Conservation (phyloP, 1,284 basidiomycete species). For the Gomphus bonarii region DNA sequence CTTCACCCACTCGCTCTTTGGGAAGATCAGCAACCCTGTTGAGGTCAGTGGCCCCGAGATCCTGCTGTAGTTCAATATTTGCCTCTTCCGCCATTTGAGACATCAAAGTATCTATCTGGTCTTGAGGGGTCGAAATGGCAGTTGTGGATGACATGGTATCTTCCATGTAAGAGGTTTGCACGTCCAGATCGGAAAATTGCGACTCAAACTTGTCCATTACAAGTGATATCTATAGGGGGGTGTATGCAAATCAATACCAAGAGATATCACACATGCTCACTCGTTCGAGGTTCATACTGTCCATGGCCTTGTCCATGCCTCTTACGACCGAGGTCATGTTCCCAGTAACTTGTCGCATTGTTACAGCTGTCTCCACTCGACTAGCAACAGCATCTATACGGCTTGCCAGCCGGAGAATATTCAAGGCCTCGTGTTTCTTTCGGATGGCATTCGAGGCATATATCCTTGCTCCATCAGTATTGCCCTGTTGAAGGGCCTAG, state of each 20-base stretch:
- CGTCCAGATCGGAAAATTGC: constrained; percentile 95
- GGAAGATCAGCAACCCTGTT: constrained; percentile 43
- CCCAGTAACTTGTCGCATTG: constrained; percentile 91
- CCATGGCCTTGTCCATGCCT: constrained; percentile 99
- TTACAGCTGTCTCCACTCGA: constrained; percentile 97
- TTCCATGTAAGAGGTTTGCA: constrained; percentile 98
- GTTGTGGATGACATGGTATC: constrained; percentile 92
- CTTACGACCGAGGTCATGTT: constrained; percentile 95
- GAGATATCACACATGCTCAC: constrained; percentile 35
- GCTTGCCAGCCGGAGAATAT: constrained; percentile 79
- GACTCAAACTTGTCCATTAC: constrained; percentile 99
- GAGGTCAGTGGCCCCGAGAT: constrained; percentile 64
- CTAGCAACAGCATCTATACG: constrained; percentile 96
- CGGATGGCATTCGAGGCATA: constrained; percentile 98
- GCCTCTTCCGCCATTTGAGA: constrained; percentile 96
- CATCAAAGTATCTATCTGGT: constrained; percentile 91
- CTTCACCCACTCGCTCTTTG: constrained; percentile 55
- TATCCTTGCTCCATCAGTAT: constrained; percentile 96
- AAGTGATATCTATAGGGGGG: constrained; percentile 72
- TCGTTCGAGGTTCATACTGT: constrained; percentile 96
- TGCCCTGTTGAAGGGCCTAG: constrained; percentile 93
- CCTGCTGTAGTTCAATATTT: constrained; percentile 91
- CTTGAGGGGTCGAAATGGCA: constrained; percentile 89
- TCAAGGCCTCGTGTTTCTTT: constrained; percentile 94
- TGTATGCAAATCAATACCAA: not conserved